A percentile compares a stretch with the other conserved stretches of the same genome.
These are phyloP conservation scores for Claviceps arundinis DNA, from an alignment of 2,329 filamentous ascomycete species.

Conservation along the genomic window DNA sequence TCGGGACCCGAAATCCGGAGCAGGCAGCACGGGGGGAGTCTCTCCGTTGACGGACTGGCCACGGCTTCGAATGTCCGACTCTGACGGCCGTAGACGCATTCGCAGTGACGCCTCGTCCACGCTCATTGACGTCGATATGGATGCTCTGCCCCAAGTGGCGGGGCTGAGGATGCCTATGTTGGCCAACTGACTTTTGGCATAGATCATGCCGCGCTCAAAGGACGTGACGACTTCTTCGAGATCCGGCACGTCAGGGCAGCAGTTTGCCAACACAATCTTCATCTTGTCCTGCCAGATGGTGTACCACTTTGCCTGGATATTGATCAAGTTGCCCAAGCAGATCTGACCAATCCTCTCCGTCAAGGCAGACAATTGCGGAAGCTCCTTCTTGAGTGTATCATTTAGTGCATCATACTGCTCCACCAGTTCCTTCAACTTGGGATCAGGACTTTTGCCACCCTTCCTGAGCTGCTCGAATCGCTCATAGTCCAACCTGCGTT, in stretches of 20 bases:
- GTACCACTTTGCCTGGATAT: constrained; percentile 75
- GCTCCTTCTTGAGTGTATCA: constrained; percentile 81
- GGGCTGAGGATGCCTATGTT: constrained; percentile 70
- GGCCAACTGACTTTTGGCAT: constrained; percentile 58
- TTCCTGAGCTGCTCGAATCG: constrained; percentile 66
- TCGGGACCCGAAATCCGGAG: constrained; percentile 52
- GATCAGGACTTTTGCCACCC: constrained; percentile 72
- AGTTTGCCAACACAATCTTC: constrained; percentile 55
- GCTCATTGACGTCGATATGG: constrained; percentile 44
- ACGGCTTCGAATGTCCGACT: constrained; percentile 39
- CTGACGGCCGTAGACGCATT: constrained; percentile 34
- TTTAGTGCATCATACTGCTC: constrained; percentile 88
- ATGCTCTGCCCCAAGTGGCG: constrained; percentile 44
- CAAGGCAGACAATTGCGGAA: constrained; percentile 68
- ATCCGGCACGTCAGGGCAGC: constrained; percentile 45
- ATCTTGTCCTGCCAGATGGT: constrained; percentile 75
- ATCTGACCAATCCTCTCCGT: constrained; percentile 77
- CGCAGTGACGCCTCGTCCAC: constrained; percentile 36
- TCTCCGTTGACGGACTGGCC: constrained; percentile 51
- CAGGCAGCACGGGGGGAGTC: constrained; percentile 46
- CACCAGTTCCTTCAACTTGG: constrained; percentile 69
- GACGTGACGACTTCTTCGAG: constrained; percentile 60
- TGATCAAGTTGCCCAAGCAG: constrained; percentile 70
- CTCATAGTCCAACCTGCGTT: constrained; percentile 81
- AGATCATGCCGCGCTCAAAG: constrained; percentile 68